phyloP scores from a whole-genome alignment of 179 eudicot genomes.

The Patellifolia procumbens region DNA sequence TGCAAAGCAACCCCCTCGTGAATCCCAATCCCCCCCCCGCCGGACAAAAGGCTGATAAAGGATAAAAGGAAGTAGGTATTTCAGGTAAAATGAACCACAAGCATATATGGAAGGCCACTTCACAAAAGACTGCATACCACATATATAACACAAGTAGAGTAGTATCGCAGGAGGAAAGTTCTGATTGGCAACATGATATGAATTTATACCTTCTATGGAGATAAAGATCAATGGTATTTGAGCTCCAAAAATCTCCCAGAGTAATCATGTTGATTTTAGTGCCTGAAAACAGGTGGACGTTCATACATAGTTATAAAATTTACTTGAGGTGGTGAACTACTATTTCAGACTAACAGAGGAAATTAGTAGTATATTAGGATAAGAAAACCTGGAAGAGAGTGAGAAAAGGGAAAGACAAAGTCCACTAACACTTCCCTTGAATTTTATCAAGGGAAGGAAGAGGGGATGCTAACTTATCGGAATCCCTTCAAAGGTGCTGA shows the following conservation, averaged over 20 bases:
- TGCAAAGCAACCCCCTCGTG: background rate
- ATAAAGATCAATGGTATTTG: slow-evolving; percentile 86
- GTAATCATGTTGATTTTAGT: slow-evolving; percentile 79
- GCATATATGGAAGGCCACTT: background rate
- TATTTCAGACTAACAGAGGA: slow-evolving; percentile 1
- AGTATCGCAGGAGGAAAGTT: background rate
- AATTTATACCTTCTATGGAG: slow-evolving; percentile 75
- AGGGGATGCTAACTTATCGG: background rate
- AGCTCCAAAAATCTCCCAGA: slow-evolving; percentile 91
- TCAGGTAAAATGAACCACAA: background rate
- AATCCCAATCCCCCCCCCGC: too few relatives aligned
- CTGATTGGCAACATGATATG: background rate
- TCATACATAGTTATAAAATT: background rate
- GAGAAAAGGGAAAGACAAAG: background rate
- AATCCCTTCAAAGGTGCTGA: background rate
- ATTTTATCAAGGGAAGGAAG: background rate
- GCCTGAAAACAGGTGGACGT: slow-evolving; percentile 45
- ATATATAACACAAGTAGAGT: background rate
- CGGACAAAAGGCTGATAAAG: background rate
- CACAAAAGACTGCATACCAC: background rate
- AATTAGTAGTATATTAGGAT: background rate
- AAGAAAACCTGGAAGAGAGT: background rate
- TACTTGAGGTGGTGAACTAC: background rate
- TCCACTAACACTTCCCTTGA: background rate
- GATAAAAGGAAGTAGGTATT: background rate